A percentile compares a stretch with the other conserved stretches of the same genome.
Evolutionary conservation across 2,329 filamentous ascomycete genomes (phyloP).

Genomic region (Fusarium duplospermum): DNA sequence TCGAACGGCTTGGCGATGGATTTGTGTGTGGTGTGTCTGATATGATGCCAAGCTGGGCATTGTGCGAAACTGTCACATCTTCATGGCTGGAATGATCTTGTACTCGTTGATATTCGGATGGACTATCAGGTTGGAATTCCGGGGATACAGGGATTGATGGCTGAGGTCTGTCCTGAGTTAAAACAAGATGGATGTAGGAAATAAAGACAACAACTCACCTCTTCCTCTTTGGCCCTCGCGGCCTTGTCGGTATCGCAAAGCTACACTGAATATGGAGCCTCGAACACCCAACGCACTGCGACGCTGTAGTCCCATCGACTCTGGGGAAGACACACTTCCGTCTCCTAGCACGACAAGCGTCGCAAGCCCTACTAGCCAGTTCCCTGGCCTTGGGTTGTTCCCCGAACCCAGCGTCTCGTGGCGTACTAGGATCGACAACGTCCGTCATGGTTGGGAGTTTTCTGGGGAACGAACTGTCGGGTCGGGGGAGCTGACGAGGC

Average conservation of each 20-base stretch:
- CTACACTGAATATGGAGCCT: conserved; percentile 1
- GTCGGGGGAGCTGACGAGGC: not conserved
- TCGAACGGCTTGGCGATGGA: not conserved
- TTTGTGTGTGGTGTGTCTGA: not conserved
- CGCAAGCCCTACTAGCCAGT: conserved; percentile 39
- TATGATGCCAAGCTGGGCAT: not conserved
- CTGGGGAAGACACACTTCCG: conserved; percentile 36
- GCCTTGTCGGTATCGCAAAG: conserved; percentile 38
- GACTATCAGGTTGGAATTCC: not conserved
- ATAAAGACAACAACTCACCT: not conserved
- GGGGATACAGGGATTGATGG: not conserved
- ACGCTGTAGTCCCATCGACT: not conserved
- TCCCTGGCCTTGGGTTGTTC: conserved; percentile 5
- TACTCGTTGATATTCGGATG: not conserved
- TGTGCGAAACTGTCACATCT: not conserved
- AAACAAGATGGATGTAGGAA: not conserved
- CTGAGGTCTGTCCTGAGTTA: not conserved
- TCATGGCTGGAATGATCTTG: not conserved
- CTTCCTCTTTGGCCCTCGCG: conserved; percentile 37
- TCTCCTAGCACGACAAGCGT: conserved; percentile 40
- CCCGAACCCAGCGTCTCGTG: not conserved
- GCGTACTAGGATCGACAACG: not conserved
- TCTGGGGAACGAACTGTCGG: not conserved
- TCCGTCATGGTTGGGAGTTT: not conserved
- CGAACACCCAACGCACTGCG: not conserved